Base-by-base conservation (phyloP, 352 stramenopile species). In the Phytopythium vexans region DNA sequence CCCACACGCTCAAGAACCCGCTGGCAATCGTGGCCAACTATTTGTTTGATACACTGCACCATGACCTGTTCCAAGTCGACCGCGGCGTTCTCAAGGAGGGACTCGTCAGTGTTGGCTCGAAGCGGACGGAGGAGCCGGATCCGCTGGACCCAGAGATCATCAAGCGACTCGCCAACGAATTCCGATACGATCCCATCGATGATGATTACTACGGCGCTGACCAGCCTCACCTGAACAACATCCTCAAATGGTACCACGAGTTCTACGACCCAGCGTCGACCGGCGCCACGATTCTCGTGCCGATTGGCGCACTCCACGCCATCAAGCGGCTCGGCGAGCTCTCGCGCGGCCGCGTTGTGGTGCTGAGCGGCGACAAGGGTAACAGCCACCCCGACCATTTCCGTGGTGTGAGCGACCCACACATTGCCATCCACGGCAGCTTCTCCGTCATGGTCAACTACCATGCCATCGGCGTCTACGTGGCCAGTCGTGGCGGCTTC, bases 381-480 rank as follows among this genome's bases (percentile, higher is more conserved):
- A 96, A 97, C 63, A 97, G 92, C 64, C 92, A 97, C 54, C 85
- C 87, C 0, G 89, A 97, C 38, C 91, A 98, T 58, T 98, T 98
- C 56, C 62, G 77, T 16, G 89, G 88, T 5, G 60, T 97, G 14
- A 85, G 74, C 48, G 94, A 98, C 65, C 94, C 95, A 12, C 93
- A 98, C 62, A 98, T 98, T 36, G 94, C 95, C 0, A 82, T 98
- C 16, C 95, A 98, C 59, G 95, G 95, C 8, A 97, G 84, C 36
- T 98, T 98, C 61, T 97, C 86, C 2, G 82, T 98, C 48, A 98
- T 95, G 85, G 86, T 98, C 21, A 98, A 98, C 60, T 98, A 97
- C 65, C 92, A 98, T 61, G 89, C 90, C 4, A 95, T 98, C 54
- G 90, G 92, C 9, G 67, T 95, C 16, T 93, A 96, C 66, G 92